Evolutionary conservation across 177 flowering plant genomes (phyloP).

Genomic region (Vitis hybrid): DNA sequence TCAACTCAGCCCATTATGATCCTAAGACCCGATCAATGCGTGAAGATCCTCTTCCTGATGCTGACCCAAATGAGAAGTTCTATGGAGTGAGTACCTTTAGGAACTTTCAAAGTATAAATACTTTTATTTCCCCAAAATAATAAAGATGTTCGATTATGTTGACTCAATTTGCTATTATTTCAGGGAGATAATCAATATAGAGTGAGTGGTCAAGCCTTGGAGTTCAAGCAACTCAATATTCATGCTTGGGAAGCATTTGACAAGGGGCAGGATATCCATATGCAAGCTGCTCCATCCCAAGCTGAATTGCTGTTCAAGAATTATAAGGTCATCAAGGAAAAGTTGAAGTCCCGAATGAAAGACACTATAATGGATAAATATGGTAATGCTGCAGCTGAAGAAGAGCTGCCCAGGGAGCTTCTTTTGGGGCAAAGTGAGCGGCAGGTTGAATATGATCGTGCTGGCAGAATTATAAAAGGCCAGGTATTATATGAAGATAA

Average conservation of each 20-base stretch:
- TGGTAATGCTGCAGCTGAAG: constrained; percentile 83
- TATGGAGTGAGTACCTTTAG: constrained; percentile 48
- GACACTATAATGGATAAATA: constrained; percentile 87
- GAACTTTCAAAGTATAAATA: not conserved
- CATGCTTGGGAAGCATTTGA: constrained; percentile 93
- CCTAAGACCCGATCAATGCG: constrained; percentile 97
- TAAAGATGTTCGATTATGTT: not conserved
- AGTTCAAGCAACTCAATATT: constrained; percentile 76
- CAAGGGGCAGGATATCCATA: constrained; percentile 89
- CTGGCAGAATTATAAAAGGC: constrained; percentile 88
- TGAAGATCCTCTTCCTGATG: constrained; percentile 96
- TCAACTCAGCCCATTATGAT: constrained; percentile 87
- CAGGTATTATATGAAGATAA: constrained; percentile 40
- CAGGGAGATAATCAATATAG: constrained; percentile 89
- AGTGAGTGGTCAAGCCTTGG: constrained; percentile 84
- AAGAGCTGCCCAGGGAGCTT: constrained; percentile 76
- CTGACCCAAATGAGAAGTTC: constrained; percentile 92
- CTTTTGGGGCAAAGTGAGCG: constrained; percentile 83
- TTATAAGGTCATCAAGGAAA: constrained; percentile 68
- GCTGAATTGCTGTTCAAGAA: constrained; percentile 78
- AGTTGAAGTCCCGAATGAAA: constrained; percentile 57
- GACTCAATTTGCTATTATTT: not conserved
- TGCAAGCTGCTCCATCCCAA: constrained; percentile 98
- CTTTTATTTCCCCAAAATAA: no score
- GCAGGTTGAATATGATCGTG: constrained; percentile 89